Evolutionary conservation across 129 eudicot genomes (phyloP), one percentile per base, ranked within the genome.

Genomic region (Flaveria ramosissima): DNA sequence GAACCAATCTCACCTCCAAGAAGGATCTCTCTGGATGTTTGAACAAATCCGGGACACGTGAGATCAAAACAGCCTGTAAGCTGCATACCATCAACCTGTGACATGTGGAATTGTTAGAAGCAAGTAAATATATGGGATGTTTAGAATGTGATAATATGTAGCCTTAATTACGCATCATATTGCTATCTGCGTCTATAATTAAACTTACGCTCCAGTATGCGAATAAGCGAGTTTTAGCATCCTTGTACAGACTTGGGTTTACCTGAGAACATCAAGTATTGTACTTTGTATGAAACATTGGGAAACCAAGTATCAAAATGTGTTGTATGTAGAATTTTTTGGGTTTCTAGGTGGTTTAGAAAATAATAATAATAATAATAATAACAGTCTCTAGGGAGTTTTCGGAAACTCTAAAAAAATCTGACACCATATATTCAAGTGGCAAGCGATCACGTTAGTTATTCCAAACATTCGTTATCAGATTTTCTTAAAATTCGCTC

Each of bases 31-130:
- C 9, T 12, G 0, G 78, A 80, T 4, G 78, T 73, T 17, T 80
- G 97, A 48, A 89, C 86, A 60, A 92, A 92, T 50, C 97, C 97
- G 45, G 96, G 97, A 72, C 97, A 92, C 39, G 84, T 84, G 11
- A 89, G 84, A 83, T 92, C 96, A 77, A 84, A 89, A 73, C 98
- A 92, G 10, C 96, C 94, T 16, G 98, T 88, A 50, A 64, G 72
- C 56, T 53, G 50, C 45, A 87, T 83, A 57, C 77, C 88, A 86
- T 89, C 96, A 36, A 48, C 85, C 98, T 80, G 45, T 30, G 17
- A 62, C 12, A 19, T 41, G 43, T 21, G 10, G 32, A 11, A 19
- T 16, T 64, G 43, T 53, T 56, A 60, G 3, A 41, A 8, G 5
- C 23, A 21, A 26, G n/a, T 15, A 12, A 30, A 21, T 30, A 30